Conservation (phyloP, 2,329 filamentous ascomycete genomes). For the Neopestalotiopsis sp. region DNA sequence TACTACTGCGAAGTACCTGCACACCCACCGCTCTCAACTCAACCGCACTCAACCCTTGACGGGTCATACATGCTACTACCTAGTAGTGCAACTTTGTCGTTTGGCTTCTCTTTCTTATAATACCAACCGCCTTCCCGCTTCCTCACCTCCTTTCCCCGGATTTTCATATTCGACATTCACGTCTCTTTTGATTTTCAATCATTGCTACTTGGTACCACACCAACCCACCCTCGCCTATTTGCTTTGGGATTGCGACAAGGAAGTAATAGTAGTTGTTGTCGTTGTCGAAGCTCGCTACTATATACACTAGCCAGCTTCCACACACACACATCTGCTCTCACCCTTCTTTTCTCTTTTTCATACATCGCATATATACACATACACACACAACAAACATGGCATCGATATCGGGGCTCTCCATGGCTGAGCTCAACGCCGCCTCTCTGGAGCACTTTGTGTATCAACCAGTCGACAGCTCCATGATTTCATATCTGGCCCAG, state of each 20-base stretch:
- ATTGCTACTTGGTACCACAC: slow-evolving; percentile 12
- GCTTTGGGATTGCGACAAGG: slow-evolving; percentile 5
- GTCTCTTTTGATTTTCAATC: slow-evolving; percentile 1
- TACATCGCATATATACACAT: slow-evolving; percentile 26
- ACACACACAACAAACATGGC: slow-evolving; percentile 47
- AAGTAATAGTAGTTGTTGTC: slow-evolving; percentile 5
- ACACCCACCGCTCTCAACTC: slow-evolving; percentile 5
- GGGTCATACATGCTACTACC: slow-evolving; percentile 25
- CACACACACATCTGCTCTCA: slow-evolving; percentile 13
- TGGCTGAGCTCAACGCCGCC: slow-evolving; percentile 68
- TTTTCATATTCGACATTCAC: slow-evolving; percentile 24
- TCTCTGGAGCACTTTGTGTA: slow-evolving; percentile 84
- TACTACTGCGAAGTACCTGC: slow-evolving; percentile 8
- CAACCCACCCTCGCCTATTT: neutral
- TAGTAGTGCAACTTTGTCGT: too few species aligned
- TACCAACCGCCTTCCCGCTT: slow-evolving; percentile 29
- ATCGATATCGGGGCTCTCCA: slow-evolving; percentile 50
- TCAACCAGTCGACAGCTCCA: slow-evolving; percentile 73
- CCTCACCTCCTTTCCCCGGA: slow-evolving; percentile 28
- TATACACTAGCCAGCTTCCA: slow-evolving; percentile 9
- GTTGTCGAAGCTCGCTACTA: slow-evolving; percentile 16
- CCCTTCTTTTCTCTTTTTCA: neutral
- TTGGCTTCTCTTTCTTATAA: slow-evolving; percentile 30
- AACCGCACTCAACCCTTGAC: slow-evolving; percentile 19
- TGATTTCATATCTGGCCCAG: slow-evolving; percentile 78